A percentile compares a stretch with the other conserved stretches of the same genome.
phyloP scores from a whole-genome alignment of 106 monocot genomes.

The Dendrobium nobile region DNA sequence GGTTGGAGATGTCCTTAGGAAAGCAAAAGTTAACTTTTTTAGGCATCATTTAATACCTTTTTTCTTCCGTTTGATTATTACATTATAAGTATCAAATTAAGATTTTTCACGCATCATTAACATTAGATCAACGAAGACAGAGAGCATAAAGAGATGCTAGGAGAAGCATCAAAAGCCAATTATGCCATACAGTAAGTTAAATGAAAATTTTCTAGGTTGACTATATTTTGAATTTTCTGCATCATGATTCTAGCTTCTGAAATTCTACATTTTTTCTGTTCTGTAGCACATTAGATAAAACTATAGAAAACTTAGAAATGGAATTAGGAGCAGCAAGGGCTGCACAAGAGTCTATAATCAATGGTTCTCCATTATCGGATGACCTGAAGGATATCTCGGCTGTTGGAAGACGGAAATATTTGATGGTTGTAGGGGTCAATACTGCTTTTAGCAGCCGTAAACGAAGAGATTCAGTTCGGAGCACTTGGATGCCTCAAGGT shows the following conservation, averaged over 20 bases:
- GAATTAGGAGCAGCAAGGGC: constrained; percentile 72
- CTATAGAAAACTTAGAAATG: constrained; percentile 78
- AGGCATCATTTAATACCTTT: not conserved
- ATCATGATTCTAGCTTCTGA: not conserved
- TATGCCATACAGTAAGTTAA: constrained; percentile 35
- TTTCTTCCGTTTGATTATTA: not conserved
- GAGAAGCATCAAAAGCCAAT: constrained; percentile 32
- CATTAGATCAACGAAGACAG: constrained; percentile 24
- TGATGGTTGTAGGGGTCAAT: constrained; percentile 94
- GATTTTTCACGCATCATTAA: constrained; percentile 1
- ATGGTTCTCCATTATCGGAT: constrained; percentile 67
- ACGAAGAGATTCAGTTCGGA: constrained; percentile 83
- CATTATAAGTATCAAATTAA: not conserved
- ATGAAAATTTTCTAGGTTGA: not conserved
- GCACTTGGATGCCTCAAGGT: constrained; percentile 97
- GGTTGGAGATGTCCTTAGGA: not conserved
- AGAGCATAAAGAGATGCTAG: constrained; percentile 22
- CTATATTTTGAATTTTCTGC: not conserved
- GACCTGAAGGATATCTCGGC: constrained; percentile 23
- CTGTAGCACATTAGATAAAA: constrained; percentile 71
- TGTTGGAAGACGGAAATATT: constrained; percentile 42
- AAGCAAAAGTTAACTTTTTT: not conserved
- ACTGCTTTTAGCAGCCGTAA: constrained; percentile 97
- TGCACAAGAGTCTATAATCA: constrained; percentile 71
- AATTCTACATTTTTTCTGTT: not conserved